Evolutionary conservation across 768 basidiomycete genomes (phyloP).

Genomic region (Leccinellum rugosiceps): DNA sequence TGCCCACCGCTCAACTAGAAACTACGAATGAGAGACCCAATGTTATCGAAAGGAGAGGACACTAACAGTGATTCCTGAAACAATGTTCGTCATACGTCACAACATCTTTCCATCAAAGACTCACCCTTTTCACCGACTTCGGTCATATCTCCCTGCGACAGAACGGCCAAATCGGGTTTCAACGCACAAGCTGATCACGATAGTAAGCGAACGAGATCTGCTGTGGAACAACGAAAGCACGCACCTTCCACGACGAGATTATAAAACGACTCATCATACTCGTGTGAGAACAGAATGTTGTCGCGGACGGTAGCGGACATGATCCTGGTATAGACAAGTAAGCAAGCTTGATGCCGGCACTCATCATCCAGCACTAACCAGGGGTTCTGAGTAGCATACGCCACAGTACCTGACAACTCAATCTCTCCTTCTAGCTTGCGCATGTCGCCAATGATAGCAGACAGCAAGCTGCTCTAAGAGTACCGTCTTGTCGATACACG

Average conservation of each 20-base stretch:
- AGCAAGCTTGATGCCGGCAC: neutral
- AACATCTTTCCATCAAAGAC: neutral
- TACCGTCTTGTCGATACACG: neutral
- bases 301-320: slow-evolving; percentile 83
- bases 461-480: slow-evolving; percentile 63
- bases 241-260: slow-evolving; percentile 76
- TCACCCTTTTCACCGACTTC: slow-evolving; percentile 84
- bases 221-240: neutral
- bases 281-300: slow-evolving; percentile 90
- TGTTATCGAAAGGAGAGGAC: neutral
- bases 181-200: slow-evolving; percentile 71
- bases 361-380: slow-evolving; percentile 48
- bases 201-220: neutral
- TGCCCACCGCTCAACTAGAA: slow-evolving; percentile 79
- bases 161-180: slow-evolving; percentile 69
- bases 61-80: slow-evolving; percentile 55
- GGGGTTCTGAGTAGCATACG: slow-evolving; percentile 86
- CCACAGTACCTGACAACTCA: slow-evolving; percentile 61
- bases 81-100: neutral
- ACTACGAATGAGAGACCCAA: slow-evolving; percentile 13
- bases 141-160: slow-evolving; percentile 80
- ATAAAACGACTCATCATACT: slow-evolving; percentile 84
- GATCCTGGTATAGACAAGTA: slow-evolving; percentile 47
- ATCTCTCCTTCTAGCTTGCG: slow-evolving; percentile 70
- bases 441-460: slow-evolving; percentile 89